Evolutionary conservation across 148 eudicot species (phyloP), one percentile per base, ranked within the genome.

Genomic region (Rhododendron simsii): DNA sequence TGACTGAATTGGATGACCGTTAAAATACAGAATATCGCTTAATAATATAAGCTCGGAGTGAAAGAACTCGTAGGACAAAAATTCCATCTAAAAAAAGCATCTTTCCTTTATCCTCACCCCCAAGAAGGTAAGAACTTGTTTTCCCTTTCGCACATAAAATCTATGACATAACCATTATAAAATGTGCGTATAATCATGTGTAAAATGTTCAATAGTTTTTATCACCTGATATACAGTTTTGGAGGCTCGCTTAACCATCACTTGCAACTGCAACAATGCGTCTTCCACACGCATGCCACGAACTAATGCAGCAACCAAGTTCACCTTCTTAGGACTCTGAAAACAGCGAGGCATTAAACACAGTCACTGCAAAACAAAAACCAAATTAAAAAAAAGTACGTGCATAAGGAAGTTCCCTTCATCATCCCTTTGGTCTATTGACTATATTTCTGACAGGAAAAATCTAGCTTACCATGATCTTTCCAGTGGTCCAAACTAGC

Each of bases 271-370:
- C 93, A 96, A 82, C 85, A 96, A 91, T 50, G 99, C 99, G 91
- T 96, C 99, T 89, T 96, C 99, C 59, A 93, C 99, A 39, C 96
- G 97, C 99, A 96, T 96, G 85, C 99, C 99, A 86, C 98, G 96
- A 78, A 96, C 94, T 88, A 96, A 89, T 57, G 94, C 91, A 87
- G 99, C 99, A 79, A 95, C 99, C 92, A 96, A 92, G 91, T 96
- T 96, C 83, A 96, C 91, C 95, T 96, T 96, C 90, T 96, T 96
- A 59, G 99, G 97, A 82, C 99, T 96, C 99, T 96, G 91, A 80
- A 92, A 91, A 39, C 65, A 86, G 59, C n/a, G 63, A 78, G 50
- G 59, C 26, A 61, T 80, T 48, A 65, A 76, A 30, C 23, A 83
- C 26, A 83, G n/a, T 50, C 30, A 21, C 7, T 0, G 7, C 44